These are phyloP conservation scores for Fennellomyces sp. DNA, from an alignment of 371 early-diverging fungal species.

Conservation along the genomic window DNA sequence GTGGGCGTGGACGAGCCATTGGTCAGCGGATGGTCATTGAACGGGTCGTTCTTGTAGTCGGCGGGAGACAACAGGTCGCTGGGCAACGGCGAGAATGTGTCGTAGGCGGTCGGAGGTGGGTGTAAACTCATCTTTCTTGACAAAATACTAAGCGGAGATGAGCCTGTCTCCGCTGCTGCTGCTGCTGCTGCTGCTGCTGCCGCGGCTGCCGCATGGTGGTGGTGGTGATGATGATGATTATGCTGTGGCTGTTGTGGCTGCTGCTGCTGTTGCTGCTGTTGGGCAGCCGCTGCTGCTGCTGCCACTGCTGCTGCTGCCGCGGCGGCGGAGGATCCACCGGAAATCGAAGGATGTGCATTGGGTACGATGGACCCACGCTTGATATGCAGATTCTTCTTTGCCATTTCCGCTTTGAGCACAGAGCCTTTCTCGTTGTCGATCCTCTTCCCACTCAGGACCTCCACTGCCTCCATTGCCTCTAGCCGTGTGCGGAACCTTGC, in stretches of 20 bases:
- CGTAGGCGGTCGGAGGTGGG: slow-evolving; percentile 20
- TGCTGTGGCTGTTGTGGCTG: slow-evolving; percentile 3
- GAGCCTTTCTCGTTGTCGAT: slow-evolving; percentile 40
- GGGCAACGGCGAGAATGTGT: slow-evolving; percentile 57
- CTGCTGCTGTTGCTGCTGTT: slow-evolving; percentile 5
- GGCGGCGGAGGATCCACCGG: slow-evolving; percentile 11
- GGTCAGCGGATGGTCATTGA: slow-evolving; percentile 43
- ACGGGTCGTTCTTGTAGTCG: slow-evolving; percentile 60
- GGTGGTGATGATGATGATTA: neutral
- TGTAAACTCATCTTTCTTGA: slow-evolving; percentile 25
- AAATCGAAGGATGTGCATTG: slow-evolving; percentile 3
- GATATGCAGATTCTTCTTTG: slow-evolving; percentile 53
- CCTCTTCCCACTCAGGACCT: slow-evolving; percentile 37
- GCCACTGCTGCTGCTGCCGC: slow-evolving; percentile 7
- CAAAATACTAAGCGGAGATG: slow-evolving; percentile 24
- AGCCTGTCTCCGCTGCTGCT: slow-evolving; percentile 9
- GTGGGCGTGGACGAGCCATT: slow-evolving; percentile 28
- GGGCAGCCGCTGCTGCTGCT: slow-evolving; percentile 13
- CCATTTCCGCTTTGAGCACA: slow-evolving; percentile 49
- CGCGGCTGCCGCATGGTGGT: slow-evolving; percentile 7
- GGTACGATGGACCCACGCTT: slow-evolving; percentile 32
- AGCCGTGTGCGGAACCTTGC: slow-evolving; percentile 43
- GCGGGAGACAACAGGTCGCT: slow-evolving; percentile 65
- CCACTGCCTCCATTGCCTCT: slow-evolving; percentile 39
- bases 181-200: slow-evolving; percentile 11